phyloP scores from a whole-genome alignment of 2,329 filamentous ascomycete genomes.

The Pyrenochaeta sp. region DNA sequence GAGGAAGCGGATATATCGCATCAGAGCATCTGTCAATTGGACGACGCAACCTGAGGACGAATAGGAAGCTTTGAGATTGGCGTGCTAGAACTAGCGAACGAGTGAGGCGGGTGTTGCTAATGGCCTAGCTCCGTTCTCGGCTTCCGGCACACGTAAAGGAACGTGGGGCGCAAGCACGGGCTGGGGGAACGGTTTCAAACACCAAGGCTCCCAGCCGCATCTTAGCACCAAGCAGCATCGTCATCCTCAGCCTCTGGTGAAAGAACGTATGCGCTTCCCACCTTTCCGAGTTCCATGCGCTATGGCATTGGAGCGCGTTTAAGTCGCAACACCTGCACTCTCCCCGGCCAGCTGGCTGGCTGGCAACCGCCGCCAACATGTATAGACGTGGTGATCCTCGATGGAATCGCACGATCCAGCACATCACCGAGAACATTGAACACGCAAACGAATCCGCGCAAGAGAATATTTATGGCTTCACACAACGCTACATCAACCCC shows the following conservation, averaged over 20 bases:
- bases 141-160: constrained; percentile 5
- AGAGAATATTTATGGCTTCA: constrained; percentile 86
- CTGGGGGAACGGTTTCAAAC: constrained; percentile 9
- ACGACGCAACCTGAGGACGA: background rate
- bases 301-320: constrained; percentile 26
- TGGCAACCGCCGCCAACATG: constrained; percentile 51
- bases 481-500: constrained; percentile 82
- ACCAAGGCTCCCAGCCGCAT: background rate
- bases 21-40: constrained; percentile 18
- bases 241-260: constrained; percentile 6
- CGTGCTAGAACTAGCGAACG: constrained; percentile 1
- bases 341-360: constrained; percentile 16
- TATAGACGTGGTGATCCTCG: constrained; percentile 78
- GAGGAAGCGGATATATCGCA: constrained; percentile 72
- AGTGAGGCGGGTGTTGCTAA: constrained; percentile 10
- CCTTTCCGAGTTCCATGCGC: constrained; percentile 35
- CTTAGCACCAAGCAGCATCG: constrained; percentile 12
- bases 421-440: constrained; percentile 89
- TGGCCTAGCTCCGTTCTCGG: constrained; percentile 3
- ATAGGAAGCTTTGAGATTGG: background rate
- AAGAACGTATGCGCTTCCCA: constrained; percentile 9
- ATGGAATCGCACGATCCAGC: constrained; percentile 91
- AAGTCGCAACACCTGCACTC: constrained; percentile 19
- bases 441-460: constrained; percentile 91
- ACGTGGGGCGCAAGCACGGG: constrained; percentile 25